Conservation (phyloP, 257 asterid species). For the Solanum arcanum region DNA sequence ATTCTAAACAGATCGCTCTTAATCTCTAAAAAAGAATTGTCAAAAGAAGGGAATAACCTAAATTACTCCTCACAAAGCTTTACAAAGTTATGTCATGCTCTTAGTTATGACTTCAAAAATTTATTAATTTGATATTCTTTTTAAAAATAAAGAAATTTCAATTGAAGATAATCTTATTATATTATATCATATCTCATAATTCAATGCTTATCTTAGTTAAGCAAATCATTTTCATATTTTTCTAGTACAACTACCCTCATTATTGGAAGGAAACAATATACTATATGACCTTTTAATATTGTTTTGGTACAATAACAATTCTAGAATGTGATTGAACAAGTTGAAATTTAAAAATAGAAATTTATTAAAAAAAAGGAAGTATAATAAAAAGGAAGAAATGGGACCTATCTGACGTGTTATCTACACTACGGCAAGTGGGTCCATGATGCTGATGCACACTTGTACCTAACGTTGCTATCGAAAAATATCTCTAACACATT, state of each 20-base stretch:
- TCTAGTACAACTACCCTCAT: not conserved
- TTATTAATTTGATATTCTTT: too few species aligned
- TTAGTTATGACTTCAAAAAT: too few species aligned
- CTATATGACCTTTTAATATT: not conserved
- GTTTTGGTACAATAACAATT: not conserved
- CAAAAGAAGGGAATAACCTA: too few species aligned
- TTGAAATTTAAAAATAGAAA: not conserved
- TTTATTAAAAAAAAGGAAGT: not conserved
- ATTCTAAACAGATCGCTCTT: too few species aligned
- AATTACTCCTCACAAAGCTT: too few species aligned
- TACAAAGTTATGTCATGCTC: not conserved
- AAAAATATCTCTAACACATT: not conserved
- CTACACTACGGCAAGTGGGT: not conserved
- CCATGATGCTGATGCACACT: not conserved
- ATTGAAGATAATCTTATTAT: not conserved
- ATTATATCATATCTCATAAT: not conserved
- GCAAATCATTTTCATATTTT: not conserved
- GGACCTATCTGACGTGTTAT: slow-evolving; percentile 23
- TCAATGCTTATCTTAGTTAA: not conserved
- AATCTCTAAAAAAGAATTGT: too few species aligned
- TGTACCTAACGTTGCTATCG: not conserved
- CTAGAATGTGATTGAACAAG: not conserved
- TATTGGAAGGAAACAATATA: not conserved
- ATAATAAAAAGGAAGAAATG: not conserved
- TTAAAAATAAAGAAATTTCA: too few species aligned